Evolutionary conservation across 805 yeast species (phyloP).

Genomic region (Wickerhamiella azymoides): DNA sequence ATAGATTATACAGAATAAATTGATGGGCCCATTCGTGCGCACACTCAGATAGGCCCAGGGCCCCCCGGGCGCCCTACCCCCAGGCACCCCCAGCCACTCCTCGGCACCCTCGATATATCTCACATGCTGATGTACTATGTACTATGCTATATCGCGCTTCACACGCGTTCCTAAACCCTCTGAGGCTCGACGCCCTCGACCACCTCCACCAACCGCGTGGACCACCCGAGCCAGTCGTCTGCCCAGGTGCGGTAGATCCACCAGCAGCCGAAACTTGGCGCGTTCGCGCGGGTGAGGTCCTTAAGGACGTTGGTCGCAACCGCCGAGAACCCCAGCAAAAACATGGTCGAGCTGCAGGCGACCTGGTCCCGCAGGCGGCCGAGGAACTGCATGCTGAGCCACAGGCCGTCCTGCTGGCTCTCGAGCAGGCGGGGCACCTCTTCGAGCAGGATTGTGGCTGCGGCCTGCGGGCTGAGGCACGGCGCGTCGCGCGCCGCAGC

Average conservation of each 20-base stretch:
- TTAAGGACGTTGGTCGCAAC: slow-evolving; percentile 12
- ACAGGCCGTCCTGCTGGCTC: slow-evolving; percentile 9
- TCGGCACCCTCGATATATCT: too few species aligned
- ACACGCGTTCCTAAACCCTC: too few species aligned
- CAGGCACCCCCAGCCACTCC: too few species aligned
- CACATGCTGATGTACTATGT: too few species aligned
- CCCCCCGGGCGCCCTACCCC: too few species aligned
- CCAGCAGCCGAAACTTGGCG: slow-evolving; percentile 56
- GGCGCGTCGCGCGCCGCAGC: slow-evolving; percentile 39
- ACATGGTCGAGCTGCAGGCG: slow-evolving; percentile 39
- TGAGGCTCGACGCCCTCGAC: slow-evolving; percentile 8
- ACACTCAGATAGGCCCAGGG: too few species aligned
- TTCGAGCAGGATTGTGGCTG: slow-evolving; percentile 18
- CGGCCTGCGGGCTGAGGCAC: slow-evolving; percentile 24
- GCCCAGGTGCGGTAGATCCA: slow-evolving; percentile 66
- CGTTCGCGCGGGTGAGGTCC: slow-evolving; percentile 35
- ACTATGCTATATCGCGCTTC: too few species aligned
- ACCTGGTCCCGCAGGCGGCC: slow-evolving; percentile 35
- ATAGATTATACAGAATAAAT: too few species aligned
- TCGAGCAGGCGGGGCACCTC: slow-evolving; percentile 21
- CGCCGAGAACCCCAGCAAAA: slow-evolving; percentile 33
- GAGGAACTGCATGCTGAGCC: slow-evolving; percentile 28
- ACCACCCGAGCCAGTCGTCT: slow-evolving; percentile 57
- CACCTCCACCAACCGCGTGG: slow-evolving; percentile 36
- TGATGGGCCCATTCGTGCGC: too few species aligned